phyloP scores from a whole-genome alignment of 169 alveolate genomes.

The Eimeria falciformis region DNA sequence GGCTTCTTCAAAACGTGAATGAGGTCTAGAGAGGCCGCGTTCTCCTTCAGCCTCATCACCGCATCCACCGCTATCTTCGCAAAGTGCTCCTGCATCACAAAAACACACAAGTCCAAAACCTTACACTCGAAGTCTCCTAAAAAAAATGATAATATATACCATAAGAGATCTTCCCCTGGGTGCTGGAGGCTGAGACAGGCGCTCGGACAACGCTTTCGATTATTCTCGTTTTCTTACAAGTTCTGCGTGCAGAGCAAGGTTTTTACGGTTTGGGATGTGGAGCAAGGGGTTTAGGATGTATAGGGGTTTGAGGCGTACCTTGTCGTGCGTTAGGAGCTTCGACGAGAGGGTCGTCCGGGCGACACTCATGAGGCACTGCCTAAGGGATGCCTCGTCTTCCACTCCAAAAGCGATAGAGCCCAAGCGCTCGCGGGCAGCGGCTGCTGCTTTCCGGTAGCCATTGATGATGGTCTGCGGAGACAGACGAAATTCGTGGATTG shows the following conservation, averaged over 20 bases:
- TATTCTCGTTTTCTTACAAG: no score
- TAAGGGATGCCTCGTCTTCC: conserved; percentile 76
- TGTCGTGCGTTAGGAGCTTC: conserved; percentile 96
- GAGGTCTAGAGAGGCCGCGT: conserved; percentile 80
- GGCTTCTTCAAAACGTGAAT: conserved; percentile 94
- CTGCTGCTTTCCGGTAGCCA: conserved; percentile 90
- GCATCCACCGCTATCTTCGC: conserved; percentile 98
- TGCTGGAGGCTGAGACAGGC: no score
- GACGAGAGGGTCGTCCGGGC: conserved; percentile 99
- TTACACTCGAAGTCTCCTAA: background rate
- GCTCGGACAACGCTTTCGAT: no score
- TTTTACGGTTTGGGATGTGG: no score
- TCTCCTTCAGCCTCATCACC: conserved; percentile 95
- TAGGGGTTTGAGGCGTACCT: conserved; percentile 82
- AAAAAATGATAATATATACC: no score
- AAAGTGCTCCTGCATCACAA: conserved; percentile 86
- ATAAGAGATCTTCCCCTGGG: no score
- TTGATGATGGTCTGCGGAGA: conserved; percentile 81
- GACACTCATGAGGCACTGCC: conserved; percentile 91
- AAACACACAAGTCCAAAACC: conserved; percentile 15
- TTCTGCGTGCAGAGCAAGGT: no score
- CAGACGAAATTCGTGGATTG: background rate
- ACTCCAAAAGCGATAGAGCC: conserved; percentile 85
- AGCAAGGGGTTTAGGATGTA: background rate
- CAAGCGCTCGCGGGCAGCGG: conserved; percentile 87